Conservation (phyloP, 805 yeast species). For the Wickerhamiella azyma region DNA sequence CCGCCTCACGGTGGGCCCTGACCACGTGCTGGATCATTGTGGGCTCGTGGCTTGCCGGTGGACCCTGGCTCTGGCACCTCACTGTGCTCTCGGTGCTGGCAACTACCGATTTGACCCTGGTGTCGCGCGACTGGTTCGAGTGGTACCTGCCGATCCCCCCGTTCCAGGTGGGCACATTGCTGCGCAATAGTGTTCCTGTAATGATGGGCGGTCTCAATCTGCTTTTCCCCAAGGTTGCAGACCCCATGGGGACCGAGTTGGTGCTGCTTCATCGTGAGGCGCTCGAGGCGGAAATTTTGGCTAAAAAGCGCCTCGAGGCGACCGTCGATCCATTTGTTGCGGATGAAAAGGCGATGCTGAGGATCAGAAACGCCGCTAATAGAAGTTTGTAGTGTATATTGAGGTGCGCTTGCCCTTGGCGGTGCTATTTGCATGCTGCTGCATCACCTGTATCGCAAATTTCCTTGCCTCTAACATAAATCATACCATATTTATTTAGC, state of each 20-base stretch:
- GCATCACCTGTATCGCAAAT: too few species aligned
- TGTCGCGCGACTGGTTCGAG: slow-evolving; percentile 1
- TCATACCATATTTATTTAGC: background rate
- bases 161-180: background rate
- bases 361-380: background rate
- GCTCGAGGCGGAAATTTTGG: background rate
- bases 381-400: background rate
- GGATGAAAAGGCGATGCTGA: background rate
- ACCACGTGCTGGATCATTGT: background rate
- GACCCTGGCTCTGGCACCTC: background rate
- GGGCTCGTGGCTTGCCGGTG: background rate
- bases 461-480: too few species aligned
- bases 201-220: slow-evolving; percentile 1
- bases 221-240: background rate
- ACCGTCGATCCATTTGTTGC: background rate
- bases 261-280: background rate
- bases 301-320: background rate
- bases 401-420: too few species aligned
- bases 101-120: background rate
- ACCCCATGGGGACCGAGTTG: background rate
- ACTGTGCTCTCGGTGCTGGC: background rate
- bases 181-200: background rate
- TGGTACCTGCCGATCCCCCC: slow-evolving; percentile 6
- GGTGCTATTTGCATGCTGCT: too few species aligned
- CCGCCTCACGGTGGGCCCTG: background rate